phyloP scores from a whole-genome alignment of 176 grass and related monocot genomes.

The Pharus latifolius region DNA sequence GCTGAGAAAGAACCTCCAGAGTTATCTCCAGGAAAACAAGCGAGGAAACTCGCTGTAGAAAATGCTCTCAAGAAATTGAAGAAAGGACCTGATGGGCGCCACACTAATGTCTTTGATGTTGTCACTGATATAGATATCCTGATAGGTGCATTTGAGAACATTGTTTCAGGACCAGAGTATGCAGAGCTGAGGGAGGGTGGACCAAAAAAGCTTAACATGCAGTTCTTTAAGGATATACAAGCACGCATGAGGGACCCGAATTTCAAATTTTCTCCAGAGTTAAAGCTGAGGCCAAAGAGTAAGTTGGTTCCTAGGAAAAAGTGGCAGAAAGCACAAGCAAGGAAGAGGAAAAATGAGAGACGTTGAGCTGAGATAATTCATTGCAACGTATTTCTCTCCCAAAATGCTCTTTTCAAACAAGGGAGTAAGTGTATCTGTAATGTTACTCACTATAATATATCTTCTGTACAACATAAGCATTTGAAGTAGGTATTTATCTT shows the following conservation, averaged over 20 bases:
- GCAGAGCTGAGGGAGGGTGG: slow-evolving; percentile 72
- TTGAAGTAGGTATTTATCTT: background rate
- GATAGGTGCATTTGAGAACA: slow-evolving; percentile 96
- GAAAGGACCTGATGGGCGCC: slow-evolving; percentile 77
- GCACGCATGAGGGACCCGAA: slow-evolving; percentile 79
- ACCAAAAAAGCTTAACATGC: slow-evolving; percentile 87
- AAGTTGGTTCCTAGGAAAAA: slow-evolving; percentile 83
- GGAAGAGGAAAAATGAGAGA: slow-evolving; percentile 76
- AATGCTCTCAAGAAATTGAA: slow-evolving; percentile 96
- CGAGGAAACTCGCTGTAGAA: slow-evolving; percentile 86
- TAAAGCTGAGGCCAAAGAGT: slow-evolving; percentile 90
- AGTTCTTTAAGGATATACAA: slow-evolving; percentile 96
- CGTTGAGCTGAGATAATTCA: slow-evolving; percentile 38
- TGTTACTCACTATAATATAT: background rate
- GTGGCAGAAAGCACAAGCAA: slow-evolving; percentile 88
- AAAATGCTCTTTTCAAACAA: background rate
- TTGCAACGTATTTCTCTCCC: slow-evolving; percentile 8
- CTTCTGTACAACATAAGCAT: background rate
- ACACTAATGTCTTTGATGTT: slow-evolving; percentile 84
- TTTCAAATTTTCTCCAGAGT: slow-evolving; percentile 82
- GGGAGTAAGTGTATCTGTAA: slow-evolving; percentile 8
- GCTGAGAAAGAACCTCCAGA: slow-evolving; percentile 84
- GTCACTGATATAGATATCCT: slow-evolving; percentile 89
- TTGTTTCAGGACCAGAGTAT: slow-evolving; percentile 83
- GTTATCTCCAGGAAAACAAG: slow-evolving; percentile 83